A percentile compares a stretch with the other conserved stretches of the same genome.
These are phyloP conservation scores for Sonneratia caseolaris DNA, from an alignment of 345 rosid species.

Conservation along the genomic window DNA sequence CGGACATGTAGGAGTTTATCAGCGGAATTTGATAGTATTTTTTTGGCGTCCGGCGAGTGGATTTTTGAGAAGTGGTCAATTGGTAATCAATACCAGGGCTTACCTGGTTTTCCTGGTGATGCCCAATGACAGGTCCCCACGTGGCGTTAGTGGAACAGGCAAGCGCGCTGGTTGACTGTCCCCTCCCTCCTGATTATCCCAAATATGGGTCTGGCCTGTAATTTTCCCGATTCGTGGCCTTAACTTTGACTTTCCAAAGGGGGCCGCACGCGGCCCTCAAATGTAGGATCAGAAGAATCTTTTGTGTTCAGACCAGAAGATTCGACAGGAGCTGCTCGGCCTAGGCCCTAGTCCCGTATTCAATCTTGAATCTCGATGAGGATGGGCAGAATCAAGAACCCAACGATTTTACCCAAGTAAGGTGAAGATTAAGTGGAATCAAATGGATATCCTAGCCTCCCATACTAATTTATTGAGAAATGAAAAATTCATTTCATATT, in stretches of 20 bases:
- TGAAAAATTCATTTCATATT: no score
- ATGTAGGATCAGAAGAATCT: not conserved
- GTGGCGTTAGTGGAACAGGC: not conserved
- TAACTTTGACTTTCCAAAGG: not conserved
- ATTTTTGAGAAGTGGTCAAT: no score
- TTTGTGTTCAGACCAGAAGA: not conserved
- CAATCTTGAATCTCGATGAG: not conserved
- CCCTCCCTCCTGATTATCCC: not conserved
- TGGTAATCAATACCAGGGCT: no score
- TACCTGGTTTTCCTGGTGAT: not conserved
- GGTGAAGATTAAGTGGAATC: no score
- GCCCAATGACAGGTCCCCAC: not conserved
- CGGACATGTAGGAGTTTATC: not conserved
- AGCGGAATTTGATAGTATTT: not conserved
- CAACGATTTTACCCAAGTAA: no score
- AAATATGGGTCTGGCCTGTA: not conserved
- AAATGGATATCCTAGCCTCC: no score
- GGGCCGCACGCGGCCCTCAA: not conserved
- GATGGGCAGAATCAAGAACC: not conserved
- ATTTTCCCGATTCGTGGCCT: not conserved
- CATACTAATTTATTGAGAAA: no score
- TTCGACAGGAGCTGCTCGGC: not conserved
- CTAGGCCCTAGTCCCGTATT: not conserved
- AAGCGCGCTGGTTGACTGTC: not conserved
- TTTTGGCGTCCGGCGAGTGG: constrained; percentile 9